phyloP scores from a whole-genome alignment of 2,329 filamentous ascomycete genomes.

The Aspergillus quadrilineatus region DNA sequence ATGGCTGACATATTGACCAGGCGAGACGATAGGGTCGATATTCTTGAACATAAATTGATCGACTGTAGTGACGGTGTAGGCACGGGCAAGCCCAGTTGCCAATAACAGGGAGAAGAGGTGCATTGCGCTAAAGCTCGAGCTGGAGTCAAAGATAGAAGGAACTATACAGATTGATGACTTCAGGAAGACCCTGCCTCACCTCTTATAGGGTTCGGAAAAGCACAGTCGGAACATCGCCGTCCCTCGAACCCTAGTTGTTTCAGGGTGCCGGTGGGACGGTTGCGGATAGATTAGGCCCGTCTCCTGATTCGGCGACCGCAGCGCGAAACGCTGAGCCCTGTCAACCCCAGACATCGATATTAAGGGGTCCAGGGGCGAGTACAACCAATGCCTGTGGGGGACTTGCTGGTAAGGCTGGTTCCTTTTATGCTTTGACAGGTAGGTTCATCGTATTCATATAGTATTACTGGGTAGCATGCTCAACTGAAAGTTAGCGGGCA shows the following conservation, averaged over 20 bases:
- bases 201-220: too few relatives aligned
- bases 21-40: constrained; percentile 19
- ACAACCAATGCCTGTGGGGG: too few relatives aligned
- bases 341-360: not conserved
- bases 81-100: not conserved
- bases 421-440: not conserved
- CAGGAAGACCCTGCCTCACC: not conserved
- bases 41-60: constrained; percentile 21
- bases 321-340: not conserved
- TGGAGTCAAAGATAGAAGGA: not conserved
- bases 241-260: not conserved
- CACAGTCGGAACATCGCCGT: too few relatives aligned
- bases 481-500: too few relatives aligned
- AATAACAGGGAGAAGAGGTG: not conserved
- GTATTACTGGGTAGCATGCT: too few relatives aligned
- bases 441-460: not conserved
- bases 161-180: too few relatives aligned
- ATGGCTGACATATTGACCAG: constrained; percentile 19
- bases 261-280: not conserved
- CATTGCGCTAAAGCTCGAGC: not conserved
- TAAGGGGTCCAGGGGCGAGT: not conserved
- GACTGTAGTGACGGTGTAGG: not conserved
- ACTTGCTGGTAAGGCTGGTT: not conserved
- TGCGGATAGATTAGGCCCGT: not conserved
- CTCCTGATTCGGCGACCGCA: not conserved